Evolutionary conservation across 2,329 filamentous ascomycete genomes (phyloP), one percentile per base, ranked within the genome.

Genomic region (Xylaria arbuscula): DNA sequence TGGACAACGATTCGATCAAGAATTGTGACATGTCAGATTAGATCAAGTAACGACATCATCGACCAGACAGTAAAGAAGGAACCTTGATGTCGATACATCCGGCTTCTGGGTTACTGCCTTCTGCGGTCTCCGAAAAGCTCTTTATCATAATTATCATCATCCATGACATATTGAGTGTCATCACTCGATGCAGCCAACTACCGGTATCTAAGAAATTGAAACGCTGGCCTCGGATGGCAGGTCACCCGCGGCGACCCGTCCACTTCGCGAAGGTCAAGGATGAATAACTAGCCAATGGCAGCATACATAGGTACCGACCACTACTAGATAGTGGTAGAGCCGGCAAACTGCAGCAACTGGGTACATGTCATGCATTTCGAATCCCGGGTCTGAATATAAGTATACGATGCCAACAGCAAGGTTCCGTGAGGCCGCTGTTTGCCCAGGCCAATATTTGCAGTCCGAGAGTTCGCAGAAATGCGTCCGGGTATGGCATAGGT

Each of bases 11-110:
- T 57, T 57, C 34, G n/a, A 10, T 45, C 10, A 55, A 54, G 28
- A 65, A 74, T 69, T 62, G 64, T 71, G 72, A 72, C 79, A 78
- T 81, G 77, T 89, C 86, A 88, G 86, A 89, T 89, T 88, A 89
- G 87, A 88, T 89, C 87, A 89, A 89, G 87, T 88, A 82, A 84
- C 81, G 76, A 81, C 81, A 76, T 83, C 82, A 83, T 77, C 22
- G 80, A 83, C 81, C 72, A 73, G 64, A 70, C 76, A 77, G 73
- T 74, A 76, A 75, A 70, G 72, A 78, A 78, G 80, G 78, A 86
- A 87, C 86, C 86, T 82, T 81, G 86, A 81, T 70, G 64, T 64
- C 32, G 36, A 61, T 62, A 58, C 68, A 75, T 81, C 84, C 85
- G 87, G 86, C 82, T 88, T 86, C 86, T 79, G 76, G 70, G 67